Conservation (phyloP, 2,329 filamentous ascomycete species). For the Colletotrichum sp. region DNA sequence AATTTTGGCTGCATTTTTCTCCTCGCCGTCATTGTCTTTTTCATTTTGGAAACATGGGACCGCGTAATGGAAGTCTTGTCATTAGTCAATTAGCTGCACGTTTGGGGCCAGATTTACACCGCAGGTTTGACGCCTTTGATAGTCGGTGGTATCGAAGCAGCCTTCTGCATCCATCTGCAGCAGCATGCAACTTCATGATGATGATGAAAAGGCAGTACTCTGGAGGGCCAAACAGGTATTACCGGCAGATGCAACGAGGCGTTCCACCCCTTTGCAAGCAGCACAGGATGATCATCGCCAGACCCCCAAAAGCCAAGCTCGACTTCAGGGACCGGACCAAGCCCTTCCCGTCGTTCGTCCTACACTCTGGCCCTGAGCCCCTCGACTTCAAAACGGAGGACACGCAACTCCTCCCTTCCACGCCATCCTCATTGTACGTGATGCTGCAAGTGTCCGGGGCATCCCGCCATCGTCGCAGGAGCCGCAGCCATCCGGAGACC, state of each 20-base stretch:
- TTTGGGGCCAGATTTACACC: not conserved
- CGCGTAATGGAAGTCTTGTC: constrained; percentile 1
- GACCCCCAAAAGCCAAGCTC: not conserved
- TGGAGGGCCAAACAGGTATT: not conserved
- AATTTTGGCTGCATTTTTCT: not conserved
- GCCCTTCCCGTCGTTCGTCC: not conserved
- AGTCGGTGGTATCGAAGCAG: not conserved
- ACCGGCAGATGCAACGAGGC: not conserved
- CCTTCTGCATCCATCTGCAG: not conserved
- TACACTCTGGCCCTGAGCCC: not conserved
- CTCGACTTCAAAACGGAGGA: constrained; percentile 14
- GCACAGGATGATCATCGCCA: not conserved
- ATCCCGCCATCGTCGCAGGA: not conserved
- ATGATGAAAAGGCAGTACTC: not conserved
- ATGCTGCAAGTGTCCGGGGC: constrained; percentile 9
- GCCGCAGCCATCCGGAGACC: not conserved
- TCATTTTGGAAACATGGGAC: not conserved
- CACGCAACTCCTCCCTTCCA: not conserved
- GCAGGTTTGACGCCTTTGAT: not conserved
- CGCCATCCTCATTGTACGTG: constrained; percentile 1
- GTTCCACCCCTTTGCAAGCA: not conserved
- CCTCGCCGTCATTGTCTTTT: not conserved
- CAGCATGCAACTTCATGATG: not conserved
- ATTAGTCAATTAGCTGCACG: not conserved
- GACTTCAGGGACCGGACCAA: constrained; percentile 4